Base-by-base conservation (phyloP, 371 early-diverging fungal species). In the Dichotomocladium elegans region DNA sequence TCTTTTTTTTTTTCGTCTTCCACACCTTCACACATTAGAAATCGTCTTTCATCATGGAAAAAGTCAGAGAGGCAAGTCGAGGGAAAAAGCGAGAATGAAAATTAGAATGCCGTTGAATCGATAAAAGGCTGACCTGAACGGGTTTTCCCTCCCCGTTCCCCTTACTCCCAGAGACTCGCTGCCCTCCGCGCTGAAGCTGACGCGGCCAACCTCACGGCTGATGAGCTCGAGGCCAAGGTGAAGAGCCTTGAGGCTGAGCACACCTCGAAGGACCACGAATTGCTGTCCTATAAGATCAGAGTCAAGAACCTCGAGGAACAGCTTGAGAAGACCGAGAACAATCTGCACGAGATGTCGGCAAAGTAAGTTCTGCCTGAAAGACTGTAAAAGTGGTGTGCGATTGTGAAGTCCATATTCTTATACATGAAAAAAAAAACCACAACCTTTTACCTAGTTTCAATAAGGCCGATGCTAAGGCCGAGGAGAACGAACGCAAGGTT, bases 101-200 rank as follows among this genome's bases (percentile, higher is more conserved):
- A n/a, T n/a, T n/a, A n/a, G n/a, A 9, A 29, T 33, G 17, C 33
- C 14, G 15, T n/a, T 12, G 29, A 15, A 21, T 6, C n/a, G n/a
- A 15, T 11, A 17, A 28, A 27, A n/a, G 12, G 5, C 15, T 37
- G 21, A 14, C 14, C 1, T 37, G 15, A 5, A 37, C 37, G 37
- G n/a, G 37, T 37, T 17, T 21, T 9, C 7, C 0, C 24, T 5
- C 3, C 14, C 31, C 21, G 27, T 48, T 35, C 12, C 49, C 3
- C 41, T 52, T 25, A n/a, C n/a, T n/a, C n/a, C n/a, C 77, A 91
- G 91, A 88, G 83, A 83, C 72, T 91, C 51, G 58, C 66, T 33
- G 26, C 40, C 25, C 81, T 89, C 53, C 89, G 91, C 55, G 71
- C 80, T 42, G 87, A 90, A 69, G 77, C 86, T 51, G 91, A 92